Evolutionary conservation across 2,329 filamentous ascomycete genomes (phyloP).

Genomic region (Thielaviopsis populi): DNA sequence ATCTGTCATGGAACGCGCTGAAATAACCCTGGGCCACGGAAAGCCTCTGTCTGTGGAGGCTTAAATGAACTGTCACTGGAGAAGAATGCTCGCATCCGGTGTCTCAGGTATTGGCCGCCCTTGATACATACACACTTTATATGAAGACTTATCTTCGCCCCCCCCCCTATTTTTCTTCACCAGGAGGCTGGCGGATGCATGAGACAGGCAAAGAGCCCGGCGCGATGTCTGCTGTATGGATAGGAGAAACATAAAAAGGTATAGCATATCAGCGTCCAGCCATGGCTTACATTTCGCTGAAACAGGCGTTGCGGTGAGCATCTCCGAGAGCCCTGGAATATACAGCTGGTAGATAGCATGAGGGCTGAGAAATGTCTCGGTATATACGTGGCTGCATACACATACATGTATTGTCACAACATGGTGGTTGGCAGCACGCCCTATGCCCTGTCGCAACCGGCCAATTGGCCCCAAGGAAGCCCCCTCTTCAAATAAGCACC

Average conservation of each 20-base stretch:
- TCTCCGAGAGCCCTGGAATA: not conserved
- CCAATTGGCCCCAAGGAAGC: no score
- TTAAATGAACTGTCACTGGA: not conserved
- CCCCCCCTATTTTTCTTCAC: not conserved
- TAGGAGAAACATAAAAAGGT: not conserved
- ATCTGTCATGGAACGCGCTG: no score
- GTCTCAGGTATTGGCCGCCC: not conserved
- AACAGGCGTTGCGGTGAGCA: not conserved
- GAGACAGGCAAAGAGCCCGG: not conserved
- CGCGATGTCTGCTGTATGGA: not conserved
- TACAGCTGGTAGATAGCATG: not conserved
- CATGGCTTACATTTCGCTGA: not conserved
- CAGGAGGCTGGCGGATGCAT: not conserved
- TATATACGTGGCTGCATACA: not conserved
- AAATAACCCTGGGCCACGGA: not conserved
- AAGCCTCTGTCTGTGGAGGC: not conserved
- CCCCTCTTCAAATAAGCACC: no score
- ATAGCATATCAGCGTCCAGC: not conserved
- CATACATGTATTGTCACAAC: not conserved
- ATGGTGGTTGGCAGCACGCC: no score
- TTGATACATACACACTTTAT: not conserved
- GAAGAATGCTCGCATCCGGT: not conserved
- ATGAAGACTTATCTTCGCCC: not conserved
- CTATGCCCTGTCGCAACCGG: no score
- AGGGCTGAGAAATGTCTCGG: not conserved